Percentiles rank a stretch among this genome's conserved stretches.
phyloP scores from a whole-genome alignment of 352 stramenopile species.

The Bremia lactucae region DNA sequence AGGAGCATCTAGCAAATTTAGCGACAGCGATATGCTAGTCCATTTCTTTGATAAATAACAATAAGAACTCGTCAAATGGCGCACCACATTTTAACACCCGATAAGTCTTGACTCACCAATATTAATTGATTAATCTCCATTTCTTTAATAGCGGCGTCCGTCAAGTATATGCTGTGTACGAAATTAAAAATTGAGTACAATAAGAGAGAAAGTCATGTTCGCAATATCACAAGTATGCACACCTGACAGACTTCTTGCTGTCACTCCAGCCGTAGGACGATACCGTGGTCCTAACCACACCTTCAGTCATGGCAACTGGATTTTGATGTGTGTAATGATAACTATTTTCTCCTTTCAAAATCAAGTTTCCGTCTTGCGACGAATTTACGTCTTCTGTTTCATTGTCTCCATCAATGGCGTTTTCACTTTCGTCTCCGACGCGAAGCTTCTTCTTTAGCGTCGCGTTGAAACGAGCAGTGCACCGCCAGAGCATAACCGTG shows the following conservation, averaged over 20 bases:
- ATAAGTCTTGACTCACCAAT: conserved; percentile 28
- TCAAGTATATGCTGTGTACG: conserved; percentile 73
- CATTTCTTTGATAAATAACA: conserved; percentile 37
- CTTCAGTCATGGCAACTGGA: conserved; percentile 12
- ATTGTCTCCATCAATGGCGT: conserved; percentile 6
- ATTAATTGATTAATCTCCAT: conserved; percentile 52
- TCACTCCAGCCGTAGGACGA: conserved; percentile 78
- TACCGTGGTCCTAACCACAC: conserved; percentile 40
- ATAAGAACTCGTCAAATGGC: neutral
- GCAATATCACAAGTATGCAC: no score
- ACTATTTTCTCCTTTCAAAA: conserved; percentile 66
- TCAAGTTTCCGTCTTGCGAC: conserved; percentile 47
- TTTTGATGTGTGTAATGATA: conserved; percentile 70
- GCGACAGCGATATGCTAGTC: conserved; percentile 64
- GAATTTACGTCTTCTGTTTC: conserved; percentile 23
- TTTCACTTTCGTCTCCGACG: conserved; percentile 7
- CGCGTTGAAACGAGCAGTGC: conserved; percentile 20
- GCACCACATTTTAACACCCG: neutral
- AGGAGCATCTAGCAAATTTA: conserved; percentile 41
- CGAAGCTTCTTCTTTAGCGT: conserved; percentile 21
- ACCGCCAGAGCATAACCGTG: conserved; percentile 30
- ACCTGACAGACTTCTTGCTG: conserved; percentile 55
- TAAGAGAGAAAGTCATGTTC: no score
- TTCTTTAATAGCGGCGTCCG: conserved; percentile 37
- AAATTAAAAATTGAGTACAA: no score